Conservation (phyloP, 257 asterid species). For the Solanum etuberosum region DNA sequence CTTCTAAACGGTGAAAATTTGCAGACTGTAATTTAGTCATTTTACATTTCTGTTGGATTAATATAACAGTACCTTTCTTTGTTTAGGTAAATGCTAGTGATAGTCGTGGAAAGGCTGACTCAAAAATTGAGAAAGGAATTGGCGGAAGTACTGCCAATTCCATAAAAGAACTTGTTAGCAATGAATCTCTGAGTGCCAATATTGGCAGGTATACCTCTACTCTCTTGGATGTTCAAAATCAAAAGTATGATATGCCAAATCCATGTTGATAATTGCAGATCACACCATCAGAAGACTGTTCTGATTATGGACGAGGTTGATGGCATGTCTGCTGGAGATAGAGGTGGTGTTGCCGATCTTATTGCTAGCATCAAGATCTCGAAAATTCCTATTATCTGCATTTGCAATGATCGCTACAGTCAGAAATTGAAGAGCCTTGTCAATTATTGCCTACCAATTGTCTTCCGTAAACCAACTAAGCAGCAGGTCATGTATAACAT, state of each 20-base stretch:
- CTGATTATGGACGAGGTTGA: constrained; percentile 99
- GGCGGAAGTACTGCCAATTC: constrained; percentile 94
- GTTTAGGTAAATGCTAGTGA: constrained; percentile 96
- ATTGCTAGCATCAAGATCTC: constrained; percentile 91
- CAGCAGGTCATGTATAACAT: constrained; percentile 62
- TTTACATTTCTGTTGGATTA: background rate
- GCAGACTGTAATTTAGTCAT: background rate
- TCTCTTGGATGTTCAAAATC: background rate
- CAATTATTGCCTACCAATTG: constrained; percentile 80
- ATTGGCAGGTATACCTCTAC: constrained; percentile 52
- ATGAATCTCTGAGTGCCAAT: constrained; percentile 49
- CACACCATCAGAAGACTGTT: constrained; percentile 62
- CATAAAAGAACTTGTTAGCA: constrained; percentile 81
- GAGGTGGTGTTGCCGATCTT: constrained; percentile 99
- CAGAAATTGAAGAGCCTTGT: constrained; percentile 97
- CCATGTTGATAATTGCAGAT: constrained; percentile 37
- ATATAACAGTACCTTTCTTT: background rate
- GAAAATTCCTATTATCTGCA: constrained; percentile 90
- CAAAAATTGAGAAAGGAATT: constrained; percentile 82
- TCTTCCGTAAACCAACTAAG: constrained; percentile 88
- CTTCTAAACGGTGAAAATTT: background rate
- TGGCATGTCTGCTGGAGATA: constrained; percentile 99
- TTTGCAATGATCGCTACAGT: constrained; percentile 95
- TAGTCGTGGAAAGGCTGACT: constrained; percentile 96
- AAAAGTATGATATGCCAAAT: background rate